A percentile compares a stretch with the other conserved stretches of the same genome.
Evolutionary conservation across 108 stramenopile genomes (phyloP).

Genomic region (Poteriospumella lacustris): DNA sequence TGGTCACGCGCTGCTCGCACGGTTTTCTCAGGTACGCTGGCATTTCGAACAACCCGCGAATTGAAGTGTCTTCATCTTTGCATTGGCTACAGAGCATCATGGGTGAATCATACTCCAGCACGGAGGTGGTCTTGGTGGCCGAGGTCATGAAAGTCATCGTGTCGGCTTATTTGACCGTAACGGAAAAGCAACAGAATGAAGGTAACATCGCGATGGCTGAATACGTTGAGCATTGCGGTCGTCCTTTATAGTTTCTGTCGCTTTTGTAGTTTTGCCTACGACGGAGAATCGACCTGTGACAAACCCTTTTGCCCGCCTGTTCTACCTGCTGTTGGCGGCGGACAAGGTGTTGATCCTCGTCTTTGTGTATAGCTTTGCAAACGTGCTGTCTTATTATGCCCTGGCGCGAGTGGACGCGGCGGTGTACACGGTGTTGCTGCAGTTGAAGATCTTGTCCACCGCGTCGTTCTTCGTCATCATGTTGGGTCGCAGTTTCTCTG

Average conservation of each 20-base stretch:
- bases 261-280: not conserved
- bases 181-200: conserved; percentile 16
- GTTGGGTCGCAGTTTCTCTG: conserved; percentile 64
- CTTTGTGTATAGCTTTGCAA: conserved; percentile 78
- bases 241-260: no score
- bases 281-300: not conserved
- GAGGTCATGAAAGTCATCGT: conserved; percentile 43
- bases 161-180: conserved; percentile 28
- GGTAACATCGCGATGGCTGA: not conserved
- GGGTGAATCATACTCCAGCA: conserved; percentile 72
- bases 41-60: not conserved
- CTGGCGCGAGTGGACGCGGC: conserved; percentile 79
- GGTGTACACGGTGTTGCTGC: conserved; percentile 65
- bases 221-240: no score
- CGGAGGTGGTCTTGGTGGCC: conserved; percentile 45
- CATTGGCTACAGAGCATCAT: not conserved
- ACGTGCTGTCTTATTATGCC: conserved; percentile 74
- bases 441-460: conserved; percentile 84
- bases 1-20: conserved; percentile 70
- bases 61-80: not conserved
- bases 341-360: conserved; percentile 75
- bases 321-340: conserved; percentile 59
- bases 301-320: conserved; percentile 24
- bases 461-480: conserved; percentile 75
- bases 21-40: conserved; percentile 59